Conservation (phyloP, 352 stramenopile genomes). For the Pythium volutum region DNA sequence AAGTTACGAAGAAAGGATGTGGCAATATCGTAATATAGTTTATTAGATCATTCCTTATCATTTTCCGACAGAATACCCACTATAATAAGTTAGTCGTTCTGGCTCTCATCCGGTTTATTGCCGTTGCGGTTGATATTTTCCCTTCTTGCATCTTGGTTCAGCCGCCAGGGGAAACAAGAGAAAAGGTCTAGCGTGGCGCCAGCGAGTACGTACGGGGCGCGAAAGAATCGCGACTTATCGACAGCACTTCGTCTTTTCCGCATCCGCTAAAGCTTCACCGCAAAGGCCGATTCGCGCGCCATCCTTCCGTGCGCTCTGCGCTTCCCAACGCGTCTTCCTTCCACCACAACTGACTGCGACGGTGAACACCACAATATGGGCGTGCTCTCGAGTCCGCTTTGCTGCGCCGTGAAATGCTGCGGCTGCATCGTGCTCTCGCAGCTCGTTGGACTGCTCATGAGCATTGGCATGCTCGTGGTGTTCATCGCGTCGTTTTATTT, state of each 20-base stretch:
- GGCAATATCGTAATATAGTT: neutral
- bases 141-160: neutral
- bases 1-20: constrained; percentile 2
- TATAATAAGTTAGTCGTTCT: neutral
- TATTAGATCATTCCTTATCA: neutral
- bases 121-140: neutral
- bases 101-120: neutral
- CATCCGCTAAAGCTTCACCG: neutral
- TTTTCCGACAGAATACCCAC: neutral
- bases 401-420: constrained; percentile 67
- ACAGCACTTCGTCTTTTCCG: constrained; percentile 2
- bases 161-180: constrained; percentile 8
- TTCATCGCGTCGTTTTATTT: constrained; percentile 67
- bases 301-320: neutral
- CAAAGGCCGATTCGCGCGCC: neutral
- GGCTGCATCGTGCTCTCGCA: constrained; percentile 71
- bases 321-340: too few relatives aligned
- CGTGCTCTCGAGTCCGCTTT: constrained; percentile 43
- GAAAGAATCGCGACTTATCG: neutral
- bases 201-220: neutral
- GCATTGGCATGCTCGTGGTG: constrained; percentile 43
- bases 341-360: neutral
- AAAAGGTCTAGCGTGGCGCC: neutral
- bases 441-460: constrained; percentile 60
- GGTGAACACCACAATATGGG: constrained; percentile 13